A percentile compares a stretch with the other conserved stretches of the same genome.
These are phyloP conservation scores for Lentinula detonsa DNA, from an alignment of 768 basidiomycete species.

Conservation along the genomic window DNA sequence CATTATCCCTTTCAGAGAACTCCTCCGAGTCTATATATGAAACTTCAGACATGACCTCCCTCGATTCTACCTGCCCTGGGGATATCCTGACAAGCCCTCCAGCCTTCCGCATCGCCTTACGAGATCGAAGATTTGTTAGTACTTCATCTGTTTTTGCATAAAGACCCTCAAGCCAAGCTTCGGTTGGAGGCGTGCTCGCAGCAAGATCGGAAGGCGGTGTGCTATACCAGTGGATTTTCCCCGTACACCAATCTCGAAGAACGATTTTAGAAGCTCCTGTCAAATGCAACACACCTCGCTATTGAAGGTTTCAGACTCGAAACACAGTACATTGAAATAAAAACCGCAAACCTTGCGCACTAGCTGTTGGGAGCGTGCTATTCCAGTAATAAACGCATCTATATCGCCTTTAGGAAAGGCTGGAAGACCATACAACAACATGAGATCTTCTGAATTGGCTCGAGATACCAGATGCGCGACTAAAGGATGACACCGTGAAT, in stretches of 20 bases:
- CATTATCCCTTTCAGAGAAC: constrained; percentile 28
- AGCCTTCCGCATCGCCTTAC: constrained; percentile 64
- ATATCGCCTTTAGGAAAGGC: constrained; percentile 67
- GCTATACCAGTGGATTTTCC: constrained; percentile 70
- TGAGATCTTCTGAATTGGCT: constrained; percentile 74
- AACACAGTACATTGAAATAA: constrained; percentile 1
- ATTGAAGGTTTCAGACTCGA: constrained; percentile 5
- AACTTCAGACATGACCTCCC: constrained; percentile 32
- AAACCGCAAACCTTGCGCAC: constrained; percentile 60
- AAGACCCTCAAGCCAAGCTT: constrained; percentile 18
- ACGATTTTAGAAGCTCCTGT: constrained; percentile 72
- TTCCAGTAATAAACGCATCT: constrained; percentile 65
- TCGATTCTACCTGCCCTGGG: constrained; percentile 14
- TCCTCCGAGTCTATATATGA: constrained; percentile 38
- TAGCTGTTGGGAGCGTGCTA: constrained; percentile 70
- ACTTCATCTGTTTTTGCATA: constrained; percentile 45
- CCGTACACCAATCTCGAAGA: constrained; percentile 79
- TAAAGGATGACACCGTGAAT: constrained; percentile 18
- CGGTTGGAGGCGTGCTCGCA: constrained; percentile 8
- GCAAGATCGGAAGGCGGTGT: constrained; percentile 32
- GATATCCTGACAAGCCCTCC: constrained; percentile 54
- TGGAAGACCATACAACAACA: constrained; percentile 83
- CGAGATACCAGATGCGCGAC: constrained; percentile 65
- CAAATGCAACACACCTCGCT: constrained; percentile 72
- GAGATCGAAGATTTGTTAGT: constrained; percentile 38